phyloP scores from a whole-genome alignment of 495 filamentous ascomycete genomes.

The Margaritispora aquatica region DNA sequence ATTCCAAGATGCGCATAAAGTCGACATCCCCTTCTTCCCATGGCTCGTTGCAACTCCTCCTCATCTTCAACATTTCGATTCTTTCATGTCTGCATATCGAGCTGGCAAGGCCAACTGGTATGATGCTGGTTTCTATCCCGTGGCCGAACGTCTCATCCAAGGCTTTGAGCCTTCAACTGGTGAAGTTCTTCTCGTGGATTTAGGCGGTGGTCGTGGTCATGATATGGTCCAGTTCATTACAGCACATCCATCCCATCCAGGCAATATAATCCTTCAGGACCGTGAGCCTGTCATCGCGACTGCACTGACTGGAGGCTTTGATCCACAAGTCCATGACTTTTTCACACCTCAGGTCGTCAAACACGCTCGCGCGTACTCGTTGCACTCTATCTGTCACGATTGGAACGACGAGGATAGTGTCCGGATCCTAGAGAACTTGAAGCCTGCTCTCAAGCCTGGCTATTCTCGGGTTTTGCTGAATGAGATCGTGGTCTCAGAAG shows the following conservation, averaged over 20 bases:
- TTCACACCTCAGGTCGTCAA: constrained; percentile 40
- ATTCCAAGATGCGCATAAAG: constrained; percentile 18
- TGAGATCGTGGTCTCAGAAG: constrained; percentile 34
- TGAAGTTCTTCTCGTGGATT: constrained; percentile 37
- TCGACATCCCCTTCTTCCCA: constrained; percentile 12
- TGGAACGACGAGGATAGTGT: constrained; percentile 19
- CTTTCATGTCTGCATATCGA: constrained; percentile 10
- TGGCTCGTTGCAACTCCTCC: constrained; percentile 15
- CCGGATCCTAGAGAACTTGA: constrained; percentile 23
- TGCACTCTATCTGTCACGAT: constrained; percentile 27
- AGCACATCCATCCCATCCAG: constrained; percentile 2
- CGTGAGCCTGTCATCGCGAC: constrained; percentile 31
- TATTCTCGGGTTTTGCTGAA: constrained; percentile 37
- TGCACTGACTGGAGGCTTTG: constrained; percentile 24
- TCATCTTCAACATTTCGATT: constrained; percentile 18
- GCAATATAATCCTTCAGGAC: constrained; percentile 46
- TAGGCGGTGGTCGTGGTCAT: constrained; percentile 5
- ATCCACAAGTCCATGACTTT: constrained; percentile 40
- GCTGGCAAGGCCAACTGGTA: constrained; percentile 13
- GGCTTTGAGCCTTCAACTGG: background rate
- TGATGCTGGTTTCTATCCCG: constrained; percentile 6
- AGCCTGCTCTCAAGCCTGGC: constrained; percentile 27
- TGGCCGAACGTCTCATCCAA: constrained; percentile 4
- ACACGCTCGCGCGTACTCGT: constrained; percentile 30
- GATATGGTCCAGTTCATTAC: background rate